Evolutionary conservation across 208 protist species (phyloP).

Genomic region (Wallacemonas sp.): DNA sequence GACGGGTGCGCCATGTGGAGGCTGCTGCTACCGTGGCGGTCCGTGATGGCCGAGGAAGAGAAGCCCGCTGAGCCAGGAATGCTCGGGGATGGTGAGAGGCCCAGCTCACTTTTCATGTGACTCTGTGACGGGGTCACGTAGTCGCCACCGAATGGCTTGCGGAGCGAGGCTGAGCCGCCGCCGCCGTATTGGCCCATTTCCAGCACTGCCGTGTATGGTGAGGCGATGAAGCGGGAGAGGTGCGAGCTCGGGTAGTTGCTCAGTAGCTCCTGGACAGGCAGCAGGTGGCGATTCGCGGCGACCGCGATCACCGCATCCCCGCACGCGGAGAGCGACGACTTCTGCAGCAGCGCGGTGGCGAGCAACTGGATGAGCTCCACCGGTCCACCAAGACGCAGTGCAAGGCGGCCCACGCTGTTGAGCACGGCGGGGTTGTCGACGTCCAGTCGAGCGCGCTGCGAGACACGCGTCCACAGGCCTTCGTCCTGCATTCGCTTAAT

Average conservation of each 20-base stretch:
- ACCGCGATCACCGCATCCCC: slow-evolving; percentile 49
- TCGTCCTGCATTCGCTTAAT: slow-evolving; percentile 33
- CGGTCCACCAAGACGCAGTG: slow-evolving; percentile 45
- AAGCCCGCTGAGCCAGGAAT: slow-evolving; percentile 16
- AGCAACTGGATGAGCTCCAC: slow-evolving; percentile 25
- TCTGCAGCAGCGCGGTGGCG: slow-evolving; percentile 30
- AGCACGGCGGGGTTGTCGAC: slow-evolving; percentile 29
- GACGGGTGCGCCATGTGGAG: slow-evolving; percentile 25
- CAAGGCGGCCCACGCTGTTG: slow-evolving; percentile 67
- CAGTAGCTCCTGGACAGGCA: slow-evolving; percentile 28
- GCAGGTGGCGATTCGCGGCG: slow-evolving; percentile 38
- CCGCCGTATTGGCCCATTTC: neutral
- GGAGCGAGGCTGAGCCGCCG: neutral
- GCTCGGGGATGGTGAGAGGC: slow-evolving; percentile 40
- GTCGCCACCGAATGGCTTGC: slow-evolving; percentile 25
- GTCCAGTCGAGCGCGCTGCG: slow-evolving; percentile 18
- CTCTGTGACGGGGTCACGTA: slow-evolving; percentile 38
- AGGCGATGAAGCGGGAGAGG: slow-evolving; percentile 57
- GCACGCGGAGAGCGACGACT: slow-evolving; percentile 38
- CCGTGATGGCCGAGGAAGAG: slow-evolving; percentile 14
- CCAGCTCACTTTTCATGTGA: slow-evolving; percentile 43
- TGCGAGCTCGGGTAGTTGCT: slow-evolving; percentile 21
- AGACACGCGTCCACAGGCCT: slow-evolving; percentile 28
- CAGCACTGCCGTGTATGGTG: slow-evolving; percentile 8
- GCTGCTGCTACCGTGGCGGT: slow-evolving; percentile 20